These are phyloP conservation scores for Sugiyamaella neomexicana DNA, from an alignment of 1,139 yeast species.

Conservation along the genomic window DNA sequence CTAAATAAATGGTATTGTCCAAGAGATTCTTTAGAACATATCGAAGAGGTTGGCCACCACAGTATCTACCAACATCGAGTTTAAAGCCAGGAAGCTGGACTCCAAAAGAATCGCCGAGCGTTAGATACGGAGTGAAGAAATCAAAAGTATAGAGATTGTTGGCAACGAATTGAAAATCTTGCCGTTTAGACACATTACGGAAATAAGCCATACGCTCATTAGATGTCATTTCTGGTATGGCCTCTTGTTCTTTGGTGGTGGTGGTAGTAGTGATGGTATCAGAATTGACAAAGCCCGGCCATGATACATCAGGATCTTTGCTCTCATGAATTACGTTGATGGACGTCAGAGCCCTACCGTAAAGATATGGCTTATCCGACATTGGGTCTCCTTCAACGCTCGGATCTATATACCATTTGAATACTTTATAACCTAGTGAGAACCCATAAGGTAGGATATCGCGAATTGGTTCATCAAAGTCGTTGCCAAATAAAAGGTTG, in stretches of 20 bases:
- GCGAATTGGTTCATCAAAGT: conserved; percentile 59
- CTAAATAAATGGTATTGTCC: conserved; percentile 32
- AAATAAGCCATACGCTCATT: conserved; percentile 31
- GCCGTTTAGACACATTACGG: conserved; percentile 36
- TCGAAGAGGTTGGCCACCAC: conserved; percentile 43
- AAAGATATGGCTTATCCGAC: conserved; percentile 57
- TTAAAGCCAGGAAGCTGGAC: conserved; percentile 49
- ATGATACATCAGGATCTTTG: conserved; percentile 10
- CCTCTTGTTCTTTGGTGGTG: too few species aligned
- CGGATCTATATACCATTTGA: conserved; percentile 53
- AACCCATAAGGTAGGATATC: conserved; percentile 64
- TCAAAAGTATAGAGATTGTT: conserved; percentile 44
- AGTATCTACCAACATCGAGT: conserved; percentile 45
- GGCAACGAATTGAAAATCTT: conserved; percentile 37
- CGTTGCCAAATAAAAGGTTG: conserved; percentile 65
- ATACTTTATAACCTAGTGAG: conserved; percentile 51
- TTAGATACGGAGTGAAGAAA: conserved; percentile 48
- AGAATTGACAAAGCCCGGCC: conserved; percentile 18
- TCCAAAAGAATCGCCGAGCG: conserved; percentile 44
- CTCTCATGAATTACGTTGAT: conserved; percentile 45
- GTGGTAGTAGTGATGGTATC: conserved; percentile 12
- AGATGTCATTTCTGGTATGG: neutral
- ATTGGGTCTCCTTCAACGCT: conserved; percentile 65
- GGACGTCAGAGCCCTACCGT: conserved; percentile 61
- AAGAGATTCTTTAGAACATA: conserved; percentile 35